Percentiles rank a stretch among this genome's conserved stretches.
Evolutionary conservation across 2,329 filamentous ascomycete species (phyloP).

Genomic region (Xylaria sp.): DNA sequence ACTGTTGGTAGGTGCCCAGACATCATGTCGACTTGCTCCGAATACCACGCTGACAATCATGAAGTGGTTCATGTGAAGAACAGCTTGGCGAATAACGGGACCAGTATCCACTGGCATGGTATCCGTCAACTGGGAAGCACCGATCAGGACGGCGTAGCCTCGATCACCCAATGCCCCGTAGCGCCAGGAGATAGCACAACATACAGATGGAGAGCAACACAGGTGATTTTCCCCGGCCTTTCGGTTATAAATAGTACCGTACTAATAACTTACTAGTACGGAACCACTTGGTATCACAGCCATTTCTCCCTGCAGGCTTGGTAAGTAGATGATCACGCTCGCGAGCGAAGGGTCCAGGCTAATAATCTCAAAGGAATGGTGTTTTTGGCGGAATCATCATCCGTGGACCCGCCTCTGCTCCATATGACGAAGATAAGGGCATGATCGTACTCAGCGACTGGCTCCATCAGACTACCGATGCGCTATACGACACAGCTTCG

Average conservation of each 20-base stretch:
- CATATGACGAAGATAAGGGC: conserved; percentile 72
- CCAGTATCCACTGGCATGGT: conserved; percentile 71
- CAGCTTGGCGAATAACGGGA: conserved; percentile 62
- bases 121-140: conserved; percentile 64
- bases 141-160: conserved; percentile 65
- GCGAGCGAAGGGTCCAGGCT: conserved; percentile 6
- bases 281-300: conserved; percentile 68
- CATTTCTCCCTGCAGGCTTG: conserved; percentile 59
- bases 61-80: conserved; percentile 66
- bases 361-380: conserved; percentile 39
- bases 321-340: conserved; percentile 27
- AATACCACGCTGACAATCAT: conserved; percentile 35
- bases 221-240: conserved; percentile 25
- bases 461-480: conserved; percentile 58
- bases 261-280: conserved; percentile 53
- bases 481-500: conserved; percentile 47
- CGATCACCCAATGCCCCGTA: conserved; percentile 60
- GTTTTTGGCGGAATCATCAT: conserved; percentile 66
- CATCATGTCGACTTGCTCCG: not conserved
- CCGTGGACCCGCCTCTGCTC: conserved; percentile 64
- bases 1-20: conserved; percentile 32
- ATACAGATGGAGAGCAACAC: conserved; percentile 65
- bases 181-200: conserved; percentile 62
- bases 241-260: not conserved
- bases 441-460: conserved; percentile 68